These are phyloP conservation scores for Cryptococcus jaspeensis DNA, from an alignment of 1,284 basidiomycete genomes.

Conservation along the genomic window DNA sequence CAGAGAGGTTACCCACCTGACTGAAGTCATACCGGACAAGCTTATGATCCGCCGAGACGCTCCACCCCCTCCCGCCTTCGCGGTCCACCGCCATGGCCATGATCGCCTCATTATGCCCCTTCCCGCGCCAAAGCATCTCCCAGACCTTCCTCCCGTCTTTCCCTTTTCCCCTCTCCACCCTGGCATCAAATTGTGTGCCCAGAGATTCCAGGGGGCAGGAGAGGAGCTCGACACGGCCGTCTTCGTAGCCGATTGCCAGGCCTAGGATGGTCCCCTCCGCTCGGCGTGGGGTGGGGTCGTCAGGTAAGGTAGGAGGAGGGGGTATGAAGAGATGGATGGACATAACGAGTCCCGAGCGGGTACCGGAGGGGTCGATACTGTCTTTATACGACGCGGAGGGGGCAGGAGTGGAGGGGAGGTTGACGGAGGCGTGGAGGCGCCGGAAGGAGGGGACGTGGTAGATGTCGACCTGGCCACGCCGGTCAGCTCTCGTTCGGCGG, in stretches of 20 bases:
- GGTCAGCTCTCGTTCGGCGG: background rate
- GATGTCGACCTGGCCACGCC: conserved; percentile 66
- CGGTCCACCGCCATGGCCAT: conserved; percentile 76
- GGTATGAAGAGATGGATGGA: conserved; percentile 62
- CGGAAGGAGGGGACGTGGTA: conserved; percentile 66
- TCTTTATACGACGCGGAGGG: conserved; percentile 4
- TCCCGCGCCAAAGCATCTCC: conserved; percentile 67
- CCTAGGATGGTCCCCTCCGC: conserved; percentile 49
- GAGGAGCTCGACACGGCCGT: conserved; percentile 69
- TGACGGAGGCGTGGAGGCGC: conserved; percentile 68
- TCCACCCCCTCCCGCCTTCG: conserved; percentile 64
- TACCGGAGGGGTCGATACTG: background rate
- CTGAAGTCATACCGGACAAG: conserved; percentile 61
- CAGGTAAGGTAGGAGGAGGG: conserved; percentile 14
- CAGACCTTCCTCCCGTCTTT: conserved; percentile 57
- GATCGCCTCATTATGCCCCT: conserved; percentile 76
- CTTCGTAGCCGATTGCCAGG: conserved; percentile 74
- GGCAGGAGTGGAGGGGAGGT: conserved; percentile 14
- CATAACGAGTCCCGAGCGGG: conserved; percentile 71
- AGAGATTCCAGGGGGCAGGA: conserved; percentile 47
- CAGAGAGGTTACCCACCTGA: conserved; percentile 10
- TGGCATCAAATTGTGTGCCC: conserved; percentile 20
- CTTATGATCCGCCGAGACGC: conserved; percentile 79
- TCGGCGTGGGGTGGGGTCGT: too few relatives aligned
- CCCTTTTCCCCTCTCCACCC: conserved; percentile 8